Evolutionary conservation across 2,329 filamentous ascomycete genomes (phyloP).

Genomic region (Pestalotiopsis sp.): DNA sequence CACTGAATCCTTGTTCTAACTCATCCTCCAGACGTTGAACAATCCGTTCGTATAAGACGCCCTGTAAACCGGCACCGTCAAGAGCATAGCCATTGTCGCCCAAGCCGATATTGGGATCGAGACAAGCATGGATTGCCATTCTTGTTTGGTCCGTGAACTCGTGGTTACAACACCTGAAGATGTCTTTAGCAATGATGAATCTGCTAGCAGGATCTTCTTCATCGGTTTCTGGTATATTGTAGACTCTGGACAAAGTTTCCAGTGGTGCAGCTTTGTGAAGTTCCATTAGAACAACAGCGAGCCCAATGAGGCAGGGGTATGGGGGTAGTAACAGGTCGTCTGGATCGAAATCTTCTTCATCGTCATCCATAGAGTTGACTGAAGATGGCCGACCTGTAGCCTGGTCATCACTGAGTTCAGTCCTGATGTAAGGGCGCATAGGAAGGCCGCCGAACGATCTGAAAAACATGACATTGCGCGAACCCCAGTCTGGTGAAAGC

Average conservation of each 20-base stretch:
- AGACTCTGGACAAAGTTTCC: rapidly evolving
- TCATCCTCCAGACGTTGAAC: not conserved
- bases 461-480: not conserved
- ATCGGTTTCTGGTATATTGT: not conserved
- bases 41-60: not conserved
- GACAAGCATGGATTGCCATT: not conserved
- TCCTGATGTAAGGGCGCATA: not conserved
- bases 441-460: not conserved
- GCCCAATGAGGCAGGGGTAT: not conserved
- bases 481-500: not conserved
- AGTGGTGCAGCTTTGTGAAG: not conserved
- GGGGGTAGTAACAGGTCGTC: not conserved
- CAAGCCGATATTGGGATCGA: not conserved
- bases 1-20: not conserved
- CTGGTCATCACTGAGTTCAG: rapidly evolving
- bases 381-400: not conserved
- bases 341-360: not conserved
- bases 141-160: not conserved
- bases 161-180: not conserved
- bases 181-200: not conserved
- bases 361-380: not conserved
- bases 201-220: not conserved
- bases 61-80: not conserved
- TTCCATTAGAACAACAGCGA: not conserved
- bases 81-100: rapidly evolving